Conservation (phyloP, 2,329 filamentous ascomycete genomes). For the Ophiognomonia clavigignenti-juglandacearum region DNA sequence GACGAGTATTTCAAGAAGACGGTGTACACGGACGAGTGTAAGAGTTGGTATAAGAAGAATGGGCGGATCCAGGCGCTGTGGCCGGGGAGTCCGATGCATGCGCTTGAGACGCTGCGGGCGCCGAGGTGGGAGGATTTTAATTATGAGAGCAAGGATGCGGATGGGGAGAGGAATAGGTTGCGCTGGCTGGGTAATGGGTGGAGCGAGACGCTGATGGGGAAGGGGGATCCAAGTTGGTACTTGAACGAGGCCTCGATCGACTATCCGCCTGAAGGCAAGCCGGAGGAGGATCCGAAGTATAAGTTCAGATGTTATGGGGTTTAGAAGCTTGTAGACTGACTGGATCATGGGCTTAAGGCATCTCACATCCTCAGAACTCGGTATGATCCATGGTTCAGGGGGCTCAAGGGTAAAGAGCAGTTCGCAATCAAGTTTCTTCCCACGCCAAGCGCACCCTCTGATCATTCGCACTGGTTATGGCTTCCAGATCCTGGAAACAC, state of each 20-base stretch:
- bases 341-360: too few relatives aligned
- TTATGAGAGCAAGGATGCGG: constrained; percentile 19
- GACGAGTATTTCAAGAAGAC: constrained; percentile 23
- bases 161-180: constrained; percentile 22
- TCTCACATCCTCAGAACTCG: too few relatives aligned
- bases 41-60: constrained; percentile 24
- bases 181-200: constrained; percentile 24
- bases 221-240: too few relatives aligned
- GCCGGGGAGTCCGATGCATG: constrained; percentile 23
- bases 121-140: constrained; percentile 25
- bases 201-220: too few relatives aligned
- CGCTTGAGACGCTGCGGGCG: constrained; percentile 21
- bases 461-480: too few relatives aligned
- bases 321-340: background rate
- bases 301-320: background rate
- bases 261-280: background rate
- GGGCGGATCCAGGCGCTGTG: constrained; percentile 23
- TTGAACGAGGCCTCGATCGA: too few relatives aligned
- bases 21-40: constrained; percentile 22
- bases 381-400: too few relatives aligned
- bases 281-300: background rate
- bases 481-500: too few relatives aligned
- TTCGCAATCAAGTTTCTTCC: too few relatives aligned
- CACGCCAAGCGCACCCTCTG: too few relatives aligned
- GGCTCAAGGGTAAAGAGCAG: too few relatives aligned